Conservation (phyloP, 805 yeast species). For the Nakazawaea wyomingensis region DNA sequence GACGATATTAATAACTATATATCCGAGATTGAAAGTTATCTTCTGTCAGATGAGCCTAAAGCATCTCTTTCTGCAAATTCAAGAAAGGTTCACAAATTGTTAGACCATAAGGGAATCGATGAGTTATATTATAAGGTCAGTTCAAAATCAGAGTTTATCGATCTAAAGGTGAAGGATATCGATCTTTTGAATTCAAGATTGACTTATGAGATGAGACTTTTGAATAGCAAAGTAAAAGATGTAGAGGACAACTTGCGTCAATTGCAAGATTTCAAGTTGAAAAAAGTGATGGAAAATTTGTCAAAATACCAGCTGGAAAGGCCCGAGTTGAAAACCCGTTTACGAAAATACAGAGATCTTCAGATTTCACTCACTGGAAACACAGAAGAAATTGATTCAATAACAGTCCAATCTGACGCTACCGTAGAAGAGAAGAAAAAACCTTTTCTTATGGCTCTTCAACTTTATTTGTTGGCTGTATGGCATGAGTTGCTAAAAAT, state of each 20-base stretch:
- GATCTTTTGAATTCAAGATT: slow-evolving; percentile 54
- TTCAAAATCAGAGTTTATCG: slow-evolving; percentile 24
- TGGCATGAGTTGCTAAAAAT: slow-evolving; percentile 1
- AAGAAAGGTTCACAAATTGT: slow-evolving; percentile 13
- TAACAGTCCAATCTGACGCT: not conserved
- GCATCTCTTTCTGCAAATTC: slow-evolving; percentile 22
- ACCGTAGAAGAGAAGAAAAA: not conserved
- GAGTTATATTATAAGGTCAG: slow-evolving; percentile 18
- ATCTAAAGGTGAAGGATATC: slow-evolving; percentile 41
- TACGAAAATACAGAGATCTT: not conserved
- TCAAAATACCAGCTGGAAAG: slow-evolving; percentile 22
- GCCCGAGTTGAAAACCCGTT: slow-evolving; percentile 1
- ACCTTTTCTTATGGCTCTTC: not conserved
- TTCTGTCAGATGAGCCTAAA: slow-evolving; percentile 18
- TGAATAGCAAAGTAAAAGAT: slow-evolving; percentile 58
- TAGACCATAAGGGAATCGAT: slow-evolving; percentile 17
- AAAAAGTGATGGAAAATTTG: slow-evolving; percentile 35
- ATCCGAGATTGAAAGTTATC: slow-evolving; percentile 16
- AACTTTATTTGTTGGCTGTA: slow-evolving; percentile 3
- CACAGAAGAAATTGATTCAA: not conserved
- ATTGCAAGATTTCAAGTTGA: slow-evolving; percentile 34
- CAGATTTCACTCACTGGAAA: not conserved
- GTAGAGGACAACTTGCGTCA: slow-evolving; percentile 49
- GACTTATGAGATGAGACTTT: slow-evolving; percentile 58
- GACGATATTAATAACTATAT: slow-evolving; percentile 16